These are phyloP conservation scores for Westerdykella aurantiaca DNA, from an alignment of 2,329 filamentous ascomycete species.

Conservation along the genomic window DNA sequence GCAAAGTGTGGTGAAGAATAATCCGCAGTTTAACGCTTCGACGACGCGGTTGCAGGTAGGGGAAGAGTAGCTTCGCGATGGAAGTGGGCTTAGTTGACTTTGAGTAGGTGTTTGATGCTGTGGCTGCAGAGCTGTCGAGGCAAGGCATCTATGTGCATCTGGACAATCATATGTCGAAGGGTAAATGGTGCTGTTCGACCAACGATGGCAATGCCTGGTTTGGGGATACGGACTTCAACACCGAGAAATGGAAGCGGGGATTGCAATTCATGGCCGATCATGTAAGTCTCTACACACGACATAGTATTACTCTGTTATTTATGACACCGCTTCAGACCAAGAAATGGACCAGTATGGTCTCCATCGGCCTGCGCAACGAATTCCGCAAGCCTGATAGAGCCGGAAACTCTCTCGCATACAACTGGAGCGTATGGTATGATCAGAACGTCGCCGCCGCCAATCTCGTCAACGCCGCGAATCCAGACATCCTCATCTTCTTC, in stretches of 20 bases:
- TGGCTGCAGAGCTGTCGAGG: constrained; percentile 50
- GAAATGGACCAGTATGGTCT: constrained; percentile 48
- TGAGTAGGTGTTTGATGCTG: constrained; percentile 46
- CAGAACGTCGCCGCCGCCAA: constrained; percentile 46
- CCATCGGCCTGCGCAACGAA: constrained; percentile 55
- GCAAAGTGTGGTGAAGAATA: constrained; percentile 50
- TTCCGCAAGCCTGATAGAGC: constrained; percentile 22
- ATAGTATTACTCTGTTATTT: not conserved
- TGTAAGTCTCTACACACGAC: constrained; percentile 17
- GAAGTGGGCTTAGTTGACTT: not conserved
- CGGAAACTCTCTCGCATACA: constrained; percentile 41
- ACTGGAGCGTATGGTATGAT: constrained; percentile 54
- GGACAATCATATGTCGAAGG: constrained; percentile 35
- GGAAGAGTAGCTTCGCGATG: not conserved
- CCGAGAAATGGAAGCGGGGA: constrained; percentile 56
- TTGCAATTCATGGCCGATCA: constrained; percentile 57
- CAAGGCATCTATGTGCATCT: constrained; percentile 32
- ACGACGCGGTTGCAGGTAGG: constrained; percentile 46
- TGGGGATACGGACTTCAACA: constrained; percentile 52
- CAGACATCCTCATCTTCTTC: constrained; percentile 52
- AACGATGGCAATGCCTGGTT: constrained; percentile 57
- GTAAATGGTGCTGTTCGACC: constrained; percentile 27
- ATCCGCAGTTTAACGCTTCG: constrained; percentile 48
- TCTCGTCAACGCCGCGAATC: constrained; percentile 49
- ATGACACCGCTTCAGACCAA: constrained; percentile 15